Evolutionary conservation across 306 rosid species (phyloP).

Genomic region (Cucurbita maxima): DNA sequence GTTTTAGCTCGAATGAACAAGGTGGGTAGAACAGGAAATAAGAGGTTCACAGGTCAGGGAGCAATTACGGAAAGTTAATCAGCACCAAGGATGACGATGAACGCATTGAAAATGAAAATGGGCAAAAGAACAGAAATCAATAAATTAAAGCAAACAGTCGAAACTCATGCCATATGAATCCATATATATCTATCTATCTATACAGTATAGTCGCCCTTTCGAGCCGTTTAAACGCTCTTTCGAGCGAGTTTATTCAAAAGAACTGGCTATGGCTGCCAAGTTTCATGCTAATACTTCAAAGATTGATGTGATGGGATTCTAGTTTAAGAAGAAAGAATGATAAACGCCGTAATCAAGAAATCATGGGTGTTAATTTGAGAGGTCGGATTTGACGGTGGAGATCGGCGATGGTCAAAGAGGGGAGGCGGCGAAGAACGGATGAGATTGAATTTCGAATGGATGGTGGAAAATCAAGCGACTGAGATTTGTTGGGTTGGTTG

Average conservation of each 20-base stretch:
- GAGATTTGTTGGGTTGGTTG: background rate
- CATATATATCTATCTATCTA: background rate
- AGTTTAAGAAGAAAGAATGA: background rate
- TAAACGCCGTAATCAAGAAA: background rate
- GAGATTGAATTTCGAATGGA: background rate
- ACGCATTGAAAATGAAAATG: constrained; percentile 17
- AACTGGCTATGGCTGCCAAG: background rate
- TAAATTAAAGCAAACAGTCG: background rate
- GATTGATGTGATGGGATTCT: background rate
- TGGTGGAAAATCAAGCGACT: background rate
- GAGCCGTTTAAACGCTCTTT: constrained; percentile 13
- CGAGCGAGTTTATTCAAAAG: background rate
- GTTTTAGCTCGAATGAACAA: background rate
- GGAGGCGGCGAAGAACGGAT: background rate
- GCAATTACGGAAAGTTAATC: constrained; percentile 6
- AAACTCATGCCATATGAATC: constrained; percentile 8
- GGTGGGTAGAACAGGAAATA: background rate
- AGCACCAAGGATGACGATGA: constrained; percentile 28
- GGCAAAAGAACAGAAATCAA: background rate
- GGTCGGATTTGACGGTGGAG: background rate
- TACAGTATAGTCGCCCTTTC: constrained; percentile 31
- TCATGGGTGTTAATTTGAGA: background rate
- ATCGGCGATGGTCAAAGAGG: background rate
- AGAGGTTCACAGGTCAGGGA: constrained; percentile 10
- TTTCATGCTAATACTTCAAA: background rate